phyloP scores from a whole-genome alignment of 2,329 filamentous ascomycete species.

The Camptophora hylomeconis region DNA sequence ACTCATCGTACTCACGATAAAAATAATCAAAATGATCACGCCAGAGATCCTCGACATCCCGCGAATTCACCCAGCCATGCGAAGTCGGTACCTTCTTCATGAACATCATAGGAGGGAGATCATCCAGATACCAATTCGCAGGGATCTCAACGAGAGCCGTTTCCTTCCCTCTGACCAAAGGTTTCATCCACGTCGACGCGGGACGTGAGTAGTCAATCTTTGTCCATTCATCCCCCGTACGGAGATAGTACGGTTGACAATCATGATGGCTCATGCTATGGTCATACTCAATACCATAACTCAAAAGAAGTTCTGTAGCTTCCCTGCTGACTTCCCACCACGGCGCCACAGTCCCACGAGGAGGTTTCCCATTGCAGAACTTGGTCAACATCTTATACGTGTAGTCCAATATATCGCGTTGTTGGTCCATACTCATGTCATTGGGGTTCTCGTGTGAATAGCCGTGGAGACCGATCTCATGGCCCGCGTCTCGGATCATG shows the following conservation, averaged over 20 bases:
- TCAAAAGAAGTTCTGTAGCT: slow-evolving; percentile 38
- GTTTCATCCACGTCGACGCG: slow-evolving; percentile 34
- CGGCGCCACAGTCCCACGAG: slow-evolving; percentile 58
- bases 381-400: slow-evolving; percentile 60
- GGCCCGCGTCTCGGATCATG: slow-evolving; percentile 48
- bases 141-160: slow-evolving; percentile 32
- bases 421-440: slow-evolving; percentile 62
- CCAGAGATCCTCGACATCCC: slow-evolving; percentile 43
- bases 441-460: slow-evolving; percentile 64
- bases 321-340: slow-evolving; percentile 64
- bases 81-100: slow-evolving; percentile 36
- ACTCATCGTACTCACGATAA: slow-evolving; percentile 64
- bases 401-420: slow-evolving; percentile 64
- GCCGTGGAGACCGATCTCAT: slow-evolving; percentile 56
- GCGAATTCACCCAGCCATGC: slow-evolving; percentile 45
- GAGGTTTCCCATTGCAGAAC: slow-evolving; percentile 57
- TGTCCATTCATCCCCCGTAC: slow-evolving; percentile 31
- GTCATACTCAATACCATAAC: slow-evolving; percentile 41
- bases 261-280: slow-evolving; percentile 33
- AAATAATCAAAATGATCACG: slow-evolving; percentile 53
- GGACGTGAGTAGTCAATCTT: slow-evolving; percentile 31
- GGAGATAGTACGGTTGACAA: slow-evolving; percentile 32
- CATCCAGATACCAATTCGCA: slow-evolving; percentile 32
- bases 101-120: slow-evolving; percentile 34
- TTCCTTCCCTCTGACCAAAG: slow-evolving; percentile 32